Conservation (phyloP, 2,329 filamentous ascomycete genomes). For the Tolypocladium inflatum region DNA sequence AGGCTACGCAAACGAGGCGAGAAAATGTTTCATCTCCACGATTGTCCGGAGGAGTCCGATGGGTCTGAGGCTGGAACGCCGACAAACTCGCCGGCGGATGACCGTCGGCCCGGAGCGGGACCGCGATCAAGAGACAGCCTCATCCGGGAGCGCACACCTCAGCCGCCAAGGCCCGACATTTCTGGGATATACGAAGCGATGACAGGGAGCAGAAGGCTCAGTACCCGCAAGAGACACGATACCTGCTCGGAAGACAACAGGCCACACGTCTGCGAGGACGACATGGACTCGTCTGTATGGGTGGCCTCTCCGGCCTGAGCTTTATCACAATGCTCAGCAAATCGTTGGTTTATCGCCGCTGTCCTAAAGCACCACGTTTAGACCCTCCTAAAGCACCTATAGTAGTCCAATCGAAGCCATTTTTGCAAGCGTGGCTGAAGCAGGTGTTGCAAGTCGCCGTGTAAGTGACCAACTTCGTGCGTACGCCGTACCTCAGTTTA, state of each 20-base stretch:
- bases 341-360: not conserved
- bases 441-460: not conserved
- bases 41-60: slow-evolving; percentile 4
- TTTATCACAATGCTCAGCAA: not conserved
- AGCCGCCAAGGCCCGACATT: slow-evolving; percentile 8
- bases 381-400: not conserved
- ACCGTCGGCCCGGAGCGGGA: not conserved
- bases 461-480: not conserved
- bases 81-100: not conserved
- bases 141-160: slow-evolving; percentile 7
- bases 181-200: slow-evolving; percentile 14
- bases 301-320: not conserved
- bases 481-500: not conserved
- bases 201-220: slow-evolving; percentile 9
- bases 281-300: slow-evolving; percentile 7
- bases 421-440: not conserved
- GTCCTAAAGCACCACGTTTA: not conserved
- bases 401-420: not conserved
- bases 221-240: slow-evolving; percentile 4
- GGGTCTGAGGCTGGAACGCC: not conserved
- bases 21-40: slow-evolving; percentile 12
- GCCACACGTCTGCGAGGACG: slow-evolving; percentile 20
- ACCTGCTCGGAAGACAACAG: slow-evolving; percentile 23
- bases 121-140: slow-evolving; percentile 11
- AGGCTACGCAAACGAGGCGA: slow-evolving; percentile 17